Base-by-base conservation (phyloP, 768 basidiomycete genomes). In the Sarcodon sp. region DNA sequence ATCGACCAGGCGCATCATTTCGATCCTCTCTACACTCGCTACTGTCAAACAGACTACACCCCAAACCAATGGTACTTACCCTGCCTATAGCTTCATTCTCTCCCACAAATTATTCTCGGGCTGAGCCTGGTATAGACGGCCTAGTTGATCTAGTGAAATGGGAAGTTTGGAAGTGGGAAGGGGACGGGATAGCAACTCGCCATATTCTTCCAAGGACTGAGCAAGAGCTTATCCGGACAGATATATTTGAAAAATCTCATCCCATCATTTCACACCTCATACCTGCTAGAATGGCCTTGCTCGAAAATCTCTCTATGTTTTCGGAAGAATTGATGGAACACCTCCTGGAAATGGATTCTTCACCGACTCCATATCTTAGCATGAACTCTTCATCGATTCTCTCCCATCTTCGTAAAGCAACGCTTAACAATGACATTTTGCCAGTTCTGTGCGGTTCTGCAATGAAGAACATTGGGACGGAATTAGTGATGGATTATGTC, bases 371-470 rank as follows among this genome's bases (percentile, higher is more conserved):
- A 2, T 89, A 90, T 62, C 70, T 89, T 8, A 66, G 69, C n/a
- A 59, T 91, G 21, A 63, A 75, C 4, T 53, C 69, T 18, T 54
- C 66, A 8, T 62, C 66, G 8, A 73, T 92, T 48, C 64, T 87
- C 39, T 69, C 72, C 18, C 73, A 79, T 55, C 70, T 92, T 27
- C 82, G 90, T 21, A 65, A 68, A 11, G 79, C 84, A 10, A 85
- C 84, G 3, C 58, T 88, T 32, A 62, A 64, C 11, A 79, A 79
- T 50, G 70, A 78, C 6, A 71, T 89, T 18, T 67, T 92, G 3
- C 89, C 89, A 7, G 80, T 91, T 13, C 59, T 92, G 10, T 89
- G 88, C 55, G 89, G 89, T 8, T 83, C 89, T 13, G 89, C 89
- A 1, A 69, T 79, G 62, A 83, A 78, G 55, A 75, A 87, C 57